Percentiles rank a stretch among this genome's conserved stretches.
phyloP scores from a whole-genome alignment of 805 yeast genomes.

The Torulaspora quercuum region DNA sequence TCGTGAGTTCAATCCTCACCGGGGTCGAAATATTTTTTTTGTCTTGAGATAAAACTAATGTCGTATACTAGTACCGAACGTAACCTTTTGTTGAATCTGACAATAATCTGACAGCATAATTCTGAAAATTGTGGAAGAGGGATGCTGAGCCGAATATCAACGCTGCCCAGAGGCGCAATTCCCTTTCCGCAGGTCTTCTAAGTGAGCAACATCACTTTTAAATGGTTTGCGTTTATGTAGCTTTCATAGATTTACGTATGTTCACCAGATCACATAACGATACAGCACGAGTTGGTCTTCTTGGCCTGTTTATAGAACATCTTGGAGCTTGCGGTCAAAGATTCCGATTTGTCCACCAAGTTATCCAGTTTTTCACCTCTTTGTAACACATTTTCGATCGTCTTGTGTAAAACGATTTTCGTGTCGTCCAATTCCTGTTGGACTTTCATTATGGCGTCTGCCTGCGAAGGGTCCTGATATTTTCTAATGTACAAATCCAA shows the following conservation, averaged over 20 bases:
- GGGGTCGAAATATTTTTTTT: constrained; percentile 41
- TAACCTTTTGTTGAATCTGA: too few relatives aligned
- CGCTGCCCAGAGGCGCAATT: too few relatives aligned
- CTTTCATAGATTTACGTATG: too few relatives aligned
- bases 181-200: too few relatives aligned
- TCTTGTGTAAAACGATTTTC: constrained; percentile 91
- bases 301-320: constrained; percentile 97
- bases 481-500: constrained; percentile 68
- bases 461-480: constrained; percentile 96
- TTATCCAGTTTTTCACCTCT: constrained; percentile 96
- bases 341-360: constrained; percentile 92
- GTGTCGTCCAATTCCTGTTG: constrained; percentile 98
- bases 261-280: constrained; percentile 66
- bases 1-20: constrained; percentile 56
- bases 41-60: not conserved
- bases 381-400: constrained; percentile 88
- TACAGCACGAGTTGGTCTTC: constrained; percentile 88
- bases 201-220: too few relatives aligned
- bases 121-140: too few relatives aligned
- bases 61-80: too few relatives aligned
- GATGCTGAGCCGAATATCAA: too few relatives aligned
- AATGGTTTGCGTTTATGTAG: too few relatives aligned
- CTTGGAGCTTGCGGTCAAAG: constrained; percentile 79
- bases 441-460: constrained; percentile 94
- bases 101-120: too few relatives aligned